Evolutionary conservation across 202 grass and related monocot species (phyloP).

Genomic region (Zizania palustris): DNA sequence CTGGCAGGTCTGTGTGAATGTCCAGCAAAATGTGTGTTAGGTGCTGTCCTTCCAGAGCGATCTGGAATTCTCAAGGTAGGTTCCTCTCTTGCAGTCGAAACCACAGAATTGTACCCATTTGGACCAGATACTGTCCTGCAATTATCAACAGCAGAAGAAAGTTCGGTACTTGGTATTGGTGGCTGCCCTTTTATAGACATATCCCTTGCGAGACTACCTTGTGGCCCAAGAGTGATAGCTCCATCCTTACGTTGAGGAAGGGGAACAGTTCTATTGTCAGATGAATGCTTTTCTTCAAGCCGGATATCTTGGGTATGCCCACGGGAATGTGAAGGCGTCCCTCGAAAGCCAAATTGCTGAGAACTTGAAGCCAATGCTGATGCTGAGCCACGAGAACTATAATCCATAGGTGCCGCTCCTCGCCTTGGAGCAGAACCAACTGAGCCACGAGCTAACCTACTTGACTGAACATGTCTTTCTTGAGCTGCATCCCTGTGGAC

Average conservation of each 20-base stretch:
- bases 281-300: background rate
- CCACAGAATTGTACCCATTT: conserved; percentile 54
- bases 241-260: conserved; percentile 83
- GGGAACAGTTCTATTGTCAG: conserved; percentile 69
- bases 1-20: conserved; percentile 53
- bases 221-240: conserved; percentile 78
- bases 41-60: conserved; percentile 45
- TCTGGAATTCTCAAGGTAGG: conserved; percentile 45
- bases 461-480: conserved; percentile 86
- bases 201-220: conserved; percentile 82
- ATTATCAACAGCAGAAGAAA: conserved; percentile 49
- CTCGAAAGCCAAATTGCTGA: conserved; percentile 66
- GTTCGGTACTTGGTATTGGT: conserved; percentile 52
- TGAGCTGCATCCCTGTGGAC: conserved; percentile 96
- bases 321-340: conserved; percentile 55
- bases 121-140: conserved; percentile 52
- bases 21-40: conserved; percentile 50
- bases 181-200: conserved; percentile 92
- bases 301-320: conserved; percentile 71
- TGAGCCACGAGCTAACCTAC: conserved; percentile 74
- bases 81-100: conserved; percentile 52
- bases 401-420: conserved; percentile 62
- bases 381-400: conserved; percentile 54
- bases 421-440: conserved; percentile 62
- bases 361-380: conserved; percentile 56